phyloP scores from a whole-genome alignment of 257 asterid genomes.

The Solanum clarkiae region DNA sequence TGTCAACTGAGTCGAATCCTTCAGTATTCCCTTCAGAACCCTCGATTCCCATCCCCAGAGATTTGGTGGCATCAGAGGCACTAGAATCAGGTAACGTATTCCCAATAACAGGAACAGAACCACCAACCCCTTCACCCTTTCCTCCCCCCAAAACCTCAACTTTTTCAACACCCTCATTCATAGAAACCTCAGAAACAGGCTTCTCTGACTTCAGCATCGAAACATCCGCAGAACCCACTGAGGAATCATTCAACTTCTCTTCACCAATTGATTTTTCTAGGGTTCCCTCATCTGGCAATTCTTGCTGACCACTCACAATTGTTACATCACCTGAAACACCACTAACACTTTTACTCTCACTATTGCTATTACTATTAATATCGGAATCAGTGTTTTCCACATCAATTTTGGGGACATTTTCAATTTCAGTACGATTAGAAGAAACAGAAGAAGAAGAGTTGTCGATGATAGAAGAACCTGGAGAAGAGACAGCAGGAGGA shows the following conservation, averaged over 20 bases:
- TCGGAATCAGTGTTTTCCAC: background rate
- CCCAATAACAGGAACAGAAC: background rate
- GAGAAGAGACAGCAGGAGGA: background rate
- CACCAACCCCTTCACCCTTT: constrained; percentile 8
- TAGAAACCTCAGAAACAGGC: constrained; percentile 16
- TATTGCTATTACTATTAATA: background rate
- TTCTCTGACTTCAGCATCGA: constrained; percentile 13
- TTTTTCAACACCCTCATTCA: constrained; percentile 20
- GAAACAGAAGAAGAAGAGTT: background rate
- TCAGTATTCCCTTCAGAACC: constrained; percentile 5
- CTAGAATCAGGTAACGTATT: background rate
- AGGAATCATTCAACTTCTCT: background rate
- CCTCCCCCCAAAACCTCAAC: constrained; percentile 1
- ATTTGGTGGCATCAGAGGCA: background rate
- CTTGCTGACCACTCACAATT: background rate
- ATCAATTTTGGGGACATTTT: background rate
- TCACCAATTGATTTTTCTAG: background rate
- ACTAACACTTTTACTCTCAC: background rate
- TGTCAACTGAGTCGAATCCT: background rate
- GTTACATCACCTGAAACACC: background rate
- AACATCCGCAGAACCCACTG: background rate
- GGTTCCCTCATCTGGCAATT: background rate
- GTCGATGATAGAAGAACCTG: background rate
- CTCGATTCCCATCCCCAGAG: background rate
- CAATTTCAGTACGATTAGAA: background rate